These are phyloP conservation scores for Russula sp. DNA, from an alignment of 768 basidiomycete genomes.

Conservation along the genomic window DNA sequence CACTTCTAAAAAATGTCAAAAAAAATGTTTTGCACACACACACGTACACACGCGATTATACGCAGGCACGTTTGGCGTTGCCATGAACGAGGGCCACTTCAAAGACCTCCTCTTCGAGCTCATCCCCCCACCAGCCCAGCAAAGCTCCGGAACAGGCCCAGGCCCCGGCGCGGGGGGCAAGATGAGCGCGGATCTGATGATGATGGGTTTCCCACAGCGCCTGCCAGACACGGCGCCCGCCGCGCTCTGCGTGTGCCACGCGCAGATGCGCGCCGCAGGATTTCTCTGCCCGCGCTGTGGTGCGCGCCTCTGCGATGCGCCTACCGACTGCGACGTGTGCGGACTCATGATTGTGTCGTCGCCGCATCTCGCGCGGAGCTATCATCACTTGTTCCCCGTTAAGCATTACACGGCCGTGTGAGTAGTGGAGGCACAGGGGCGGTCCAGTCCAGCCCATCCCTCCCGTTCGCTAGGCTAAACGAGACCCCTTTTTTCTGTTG, in stretches of 20 bases:
- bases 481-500: background rate
- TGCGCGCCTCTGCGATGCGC: slow-evolving; percentile 93
- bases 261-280: slow-evolving; percentile 84
- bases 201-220: slow-evolving; percentile 98
- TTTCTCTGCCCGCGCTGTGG: slow-evolving; percentile 93
- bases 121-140: slow-evolving; percentile 89
- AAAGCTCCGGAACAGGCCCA: slow-evolving; percentile 40
- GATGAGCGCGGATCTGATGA: slow-evolving; percentile 83
- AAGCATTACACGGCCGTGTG: slow-evolving; percentile 78
- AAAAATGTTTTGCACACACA: background rate
- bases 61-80: slow-evolving; percentile 87
- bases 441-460: background rate
- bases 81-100: slow-evolving; percentile 95
- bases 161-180: slow-evolving; percentile 23
- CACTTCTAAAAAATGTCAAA: background rate
- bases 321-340: slow-evolving; percentile 96
- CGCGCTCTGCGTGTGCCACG: slow-evolving; percentile 90
- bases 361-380: slow-evolving; percentile 93
- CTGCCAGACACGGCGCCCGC: slow-evolving; percentile 77
- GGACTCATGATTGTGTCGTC: slow-evolving; percentile 97
- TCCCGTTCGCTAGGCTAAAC: background rate
- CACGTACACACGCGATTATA: background rate
- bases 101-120: slow-evolving; percentile 94
- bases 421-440: slow-evolving; percentile 28
- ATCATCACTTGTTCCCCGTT: slow-evolving; percentile 93